Conservation (phyloP, 352 stramenopile genomes). For the Pythium rhizo-oryzae region DNA sequence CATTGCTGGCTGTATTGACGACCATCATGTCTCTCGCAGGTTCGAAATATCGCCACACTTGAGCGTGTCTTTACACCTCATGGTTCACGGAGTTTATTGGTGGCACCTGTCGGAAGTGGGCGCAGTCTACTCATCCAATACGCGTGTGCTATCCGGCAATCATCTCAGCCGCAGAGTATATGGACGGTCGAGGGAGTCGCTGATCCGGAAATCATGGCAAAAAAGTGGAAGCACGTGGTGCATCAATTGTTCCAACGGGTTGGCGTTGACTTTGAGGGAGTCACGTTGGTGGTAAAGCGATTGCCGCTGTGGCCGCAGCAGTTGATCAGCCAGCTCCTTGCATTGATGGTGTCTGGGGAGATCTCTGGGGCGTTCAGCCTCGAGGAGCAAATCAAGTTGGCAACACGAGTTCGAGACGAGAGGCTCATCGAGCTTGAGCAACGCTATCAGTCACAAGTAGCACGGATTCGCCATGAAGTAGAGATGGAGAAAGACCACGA, state of each 20-base stretch:
- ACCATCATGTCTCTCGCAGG: conserved; percentile 27
- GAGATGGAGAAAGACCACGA: conserved; percentile 44
- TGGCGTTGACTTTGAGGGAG: conserved; percentile 52
- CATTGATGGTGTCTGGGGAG: conserved; percentile 59
- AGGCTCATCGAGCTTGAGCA: conserved; percentile 55
- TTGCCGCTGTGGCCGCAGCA: conserved; percentile 39
- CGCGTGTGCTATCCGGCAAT: conserved; percentile 27
- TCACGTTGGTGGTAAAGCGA: conserved; percentile 62
- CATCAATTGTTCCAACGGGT: conserved; percentile 54
- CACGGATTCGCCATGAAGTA: conserved; percentile 36
- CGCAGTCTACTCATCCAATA: conserved; percentile 46
- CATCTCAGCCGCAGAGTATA: conserved; percentile 27
- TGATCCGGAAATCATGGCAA: conserved; percentile 17
- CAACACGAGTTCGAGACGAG: conserved; percentile 64
- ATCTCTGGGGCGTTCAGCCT: conserved; percentile 58
- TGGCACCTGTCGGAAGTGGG: conserved; percentile 35
- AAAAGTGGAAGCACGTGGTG: conserved; percentile 49
- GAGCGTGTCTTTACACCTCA: conserved; percentile 43
- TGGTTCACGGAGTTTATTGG: conserved; percentile 44
- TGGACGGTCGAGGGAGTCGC: conserved; percentile 37
- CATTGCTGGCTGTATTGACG: neutral
- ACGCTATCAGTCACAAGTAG: conserved; percentile 33
- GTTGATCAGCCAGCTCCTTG: conserved; percentile 49
- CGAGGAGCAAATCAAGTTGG: conserved; percentile 69
- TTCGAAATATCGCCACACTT: conserved; percentile 36